These are phyloP conservation scores for Nemania diffusa DNA, from an alignment of 2,329 filamentous ascomycete genomes.

Conservation along the genomic window DNA sequence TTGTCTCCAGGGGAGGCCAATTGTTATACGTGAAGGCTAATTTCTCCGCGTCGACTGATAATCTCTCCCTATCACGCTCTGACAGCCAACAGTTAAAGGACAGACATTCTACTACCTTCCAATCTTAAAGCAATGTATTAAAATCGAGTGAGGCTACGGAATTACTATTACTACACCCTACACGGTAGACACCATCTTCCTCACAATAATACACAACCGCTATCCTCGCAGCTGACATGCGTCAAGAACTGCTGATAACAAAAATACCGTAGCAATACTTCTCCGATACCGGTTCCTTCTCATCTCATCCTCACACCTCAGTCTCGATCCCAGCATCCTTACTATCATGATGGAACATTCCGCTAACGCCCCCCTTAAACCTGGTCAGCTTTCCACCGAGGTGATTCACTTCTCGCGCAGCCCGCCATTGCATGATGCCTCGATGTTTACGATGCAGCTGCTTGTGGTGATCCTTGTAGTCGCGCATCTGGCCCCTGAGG, in stretches of 20 bases:
- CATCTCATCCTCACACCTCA: constrained; percentile 65
- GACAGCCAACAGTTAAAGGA: too few relatives aligned
- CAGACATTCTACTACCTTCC: too few relatives aligned
- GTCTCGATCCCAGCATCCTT: constrained; percentile 72
- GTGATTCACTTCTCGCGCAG: constrained; percentile 62
- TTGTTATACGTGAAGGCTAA: too few relatives aligned
- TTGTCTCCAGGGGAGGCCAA: too few relatives aligned
- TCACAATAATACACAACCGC: neutral
- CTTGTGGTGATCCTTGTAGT: constrained; percentile 69
- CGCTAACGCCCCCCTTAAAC: constrained; percentile 67
- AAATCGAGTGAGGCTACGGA: too few relatives aligned
- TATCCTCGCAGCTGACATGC: too few relatives aligned
- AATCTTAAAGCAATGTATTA: too few relatives aligned
- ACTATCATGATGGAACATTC: constrained; percentile 68
- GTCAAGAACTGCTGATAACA: neutral
- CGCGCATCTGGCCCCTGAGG: constrained; percentile 62
- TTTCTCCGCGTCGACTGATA: too few relatives aligned
- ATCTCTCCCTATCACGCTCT: too few relatives aligned
- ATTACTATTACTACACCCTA: too few relatives aligned
- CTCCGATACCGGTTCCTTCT: neutral
- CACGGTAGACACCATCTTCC: too few relatives aligned
- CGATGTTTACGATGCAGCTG: constrained; percentile 72
- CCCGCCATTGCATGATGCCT: constrained; percentile 79
- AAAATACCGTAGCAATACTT: neutral
- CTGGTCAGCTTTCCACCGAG: constrained; percentile 63